These are phyloP conservation scores for Tripterygium wilfordii DNA, from an alignment of 177 flowering plant species.

Conservation along the genomic window DNA sequence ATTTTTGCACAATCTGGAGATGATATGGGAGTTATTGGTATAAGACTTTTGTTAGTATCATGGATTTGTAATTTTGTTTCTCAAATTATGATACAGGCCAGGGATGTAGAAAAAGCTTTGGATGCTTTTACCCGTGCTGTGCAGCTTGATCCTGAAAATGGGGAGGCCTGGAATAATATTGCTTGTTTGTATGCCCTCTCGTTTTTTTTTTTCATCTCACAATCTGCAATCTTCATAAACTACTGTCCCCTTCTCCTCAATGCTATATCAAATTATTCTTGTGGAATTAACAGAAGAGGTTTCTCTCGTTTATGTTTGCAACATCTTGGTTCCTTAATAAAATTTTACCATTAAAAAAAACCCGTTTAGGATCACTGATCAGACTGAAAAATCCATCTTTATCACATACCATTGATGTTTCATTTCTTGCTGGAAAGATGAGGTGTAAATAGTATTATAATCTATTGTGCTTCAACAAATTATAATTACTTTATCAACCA, in stretches of 20 bases:
- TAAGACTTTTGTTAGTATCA: not conserved
- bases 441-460: too few species aligned
- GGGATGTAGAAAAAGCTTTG: slow-evolving; percentile 75
- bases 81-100: slow-evolving; percentile 46
- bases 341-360: too few species aligned
- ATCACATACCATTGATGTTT: slow-evolving; percentile 4
- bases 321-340: too few species aligned
- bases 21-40: not conserved
- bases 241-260: too few species aligned
- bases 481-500: not conserved
- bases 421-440: too few species aligned
- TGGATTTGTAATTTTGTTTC: not conserved
- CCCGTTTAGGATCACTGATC: too few species aligned
- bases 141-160: slow-evolving; percentile 97
- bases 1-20: not conserved
- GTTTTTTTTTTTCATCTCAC: not conserved
- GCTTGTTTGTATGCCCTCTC: slow-evolving; percentile 69
- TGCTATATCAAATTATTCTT: too few species aligned
- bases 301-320: too few species aligned
- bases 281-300: too few species aligned
- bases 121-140: slow-evolving; percentile 83
- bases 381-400: too few species aligned
- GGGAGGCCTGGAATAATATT: slow-evolving; percentile 99
- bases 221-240: too few species aligned
- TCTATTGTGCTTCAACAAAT: not conserved